Base-by-base conservation (phyloP, 495 filamentous ascomycete species). In the Neurospora pannonica region DNA sequence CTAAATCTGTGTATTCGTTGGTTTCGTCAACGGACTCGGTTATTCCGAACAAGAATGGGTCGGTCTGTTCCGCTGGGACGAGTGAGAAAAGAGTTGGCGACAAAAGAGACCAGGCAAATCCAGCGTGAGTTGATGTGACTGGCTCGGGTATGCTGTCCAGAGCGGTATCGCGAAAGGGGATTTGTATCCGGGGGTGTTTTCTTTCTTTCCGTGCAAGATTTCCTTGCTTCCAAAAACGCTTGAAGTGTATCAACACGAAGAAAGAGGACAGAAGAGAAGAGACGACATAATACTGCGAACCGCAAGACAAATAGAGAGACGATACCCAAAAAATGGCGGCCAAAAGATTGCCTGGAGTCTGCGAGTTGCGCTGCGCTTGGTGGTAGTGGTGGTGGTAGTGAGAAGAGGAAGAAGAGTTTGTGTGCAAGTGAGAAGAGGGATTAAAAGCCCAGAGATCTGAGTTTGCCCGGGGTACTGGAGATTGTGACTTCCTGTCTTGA, bases 301-400 rank as follows among this genome's bases (percentile, higher is more conserved):
- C 28, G 54, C 54, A 67, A 67, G 54, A 67, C 54, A 36, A 67
- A 67, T 67, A 67, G 75, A 76, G 21, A 76, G 74, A 75, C 70
- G 71, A 78, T 79, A 79, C 71, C 70, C 67, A 76, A 74, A 70
- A 76, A 75, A 69, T 79, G 54, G 54, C 54, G 78, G 74, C 77
- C 78, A 79, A 79, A 79, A 79, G 73, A 72, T 70, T n/a, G 75
- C 72, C 72, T 73, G 78, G 74, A 67, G 54, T 67, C 54, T 67
- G 54, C 54, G 54, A 67, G 54, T 67, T 67, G 28, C 54, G 54
- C 54, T 67, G 13, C 54, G 54, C 54, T 67, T 67, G 28, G 28
- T 67, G 54, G 54, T 67, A 67, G 54, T 36, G 54, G 54, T 67
- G 15, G 54, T 67, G 15, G 54, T 31, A 1, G 54, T 9, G 54